A percentile compares a stretch with the other conserved stretches of the same genome.
phyloP scores from a whole-genome alignment of 148 eudicot genomes.

The Rhododendron ferrugineum region DNA sequence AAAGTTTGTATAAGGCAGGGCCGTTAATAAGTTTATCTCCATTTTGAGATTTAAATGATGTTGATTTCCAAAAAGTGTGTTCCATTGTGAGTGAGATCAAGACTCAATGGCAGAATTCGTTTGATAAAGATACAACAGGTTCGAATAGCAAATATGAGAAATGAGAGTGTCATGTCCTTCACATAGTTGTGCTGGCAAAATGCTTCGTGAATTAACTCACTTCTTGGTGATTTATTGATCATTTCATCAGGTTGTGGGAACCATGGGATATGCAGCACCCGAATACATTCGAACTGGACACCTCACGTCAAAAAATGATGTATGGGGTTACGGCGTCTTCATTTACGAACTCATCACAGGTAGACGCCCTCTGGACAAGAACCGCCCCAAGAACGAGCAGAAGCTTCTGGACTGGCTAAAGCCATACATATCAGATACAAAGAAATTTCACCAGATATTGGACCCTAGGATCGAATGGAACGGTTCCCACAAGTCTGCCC shows the following conservation, averaged over 20 bases:
- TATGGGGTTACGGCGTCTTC: constrained; percentile 93
- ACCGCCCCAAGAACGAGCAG: constrained; percentile 82
- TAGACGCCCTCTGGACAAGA: constrained; percentile 69
- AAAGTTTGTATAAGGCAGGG: too few species aligned
- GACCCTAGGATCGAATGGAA: constrained; percentile 72
- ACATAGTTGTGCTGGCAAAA: background rate
- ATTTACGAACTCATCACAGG: constrained; percentile 93
- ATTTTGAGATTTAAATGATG: background rate
- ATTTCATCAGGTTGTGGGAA: constrained; percentile 72
- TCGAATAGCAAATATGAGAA: background rate
- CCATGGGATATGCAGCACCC: constrained; percentile 94
- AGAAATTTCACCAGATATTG: constrained; percentile 61
- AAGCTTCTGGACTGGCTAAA: constrained; percentile 81
- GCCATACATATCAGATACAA: constrained; percentile 67
- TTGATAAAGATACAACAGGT: background rate
- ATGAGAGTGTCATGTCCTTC: background rate
- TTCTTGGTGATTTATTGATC: background rate
- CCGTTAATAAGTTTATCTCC: too few species aligned
- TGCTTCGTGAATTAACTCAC: background rate
- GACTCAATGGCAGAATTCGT: background rate
- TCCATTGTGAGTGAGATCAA: background rate
- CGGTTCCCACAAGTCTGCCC: constrained; percentile 51
- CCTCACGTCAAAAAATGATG: constrained; percentile 81
- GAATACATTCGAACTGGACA: constrained; percentile 89
- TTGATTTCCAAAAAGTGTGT: background rate